Evolutionary conservation across 331 rosid genomes (phyloP).

Genomic region (Acacia pycnantha): DNA sequence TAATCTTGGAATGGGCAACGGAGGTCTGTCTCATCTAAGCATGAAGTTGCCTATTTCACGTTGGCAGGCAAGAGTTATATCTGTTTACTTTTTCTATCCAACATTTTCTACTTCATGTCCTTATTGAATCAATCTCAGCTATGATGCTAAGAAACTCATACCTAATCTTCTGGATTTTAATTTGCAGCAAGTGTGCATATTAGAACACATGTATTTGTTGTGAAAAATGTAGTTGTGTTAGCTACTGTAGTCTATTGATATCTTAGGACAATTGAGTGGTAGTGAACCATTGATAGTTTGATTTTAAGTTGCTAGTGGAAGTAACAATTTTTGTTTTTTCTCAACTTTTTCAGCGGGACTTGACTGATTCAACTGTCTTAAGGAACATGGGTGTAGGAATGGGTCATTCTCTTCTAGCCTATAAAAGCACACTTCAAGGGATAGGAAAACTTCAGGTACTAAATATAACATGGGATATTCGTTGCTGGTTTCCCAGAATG

Average conservation of each 20-base stretch:
- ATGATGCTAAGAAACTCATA: constrained; percentile 4
- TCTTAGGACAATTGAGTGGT: constrained; percentile 2
- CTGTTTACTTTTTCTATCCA: constrained; percentile 6
- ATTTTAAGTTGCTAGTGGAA: constrained; percentile 4
- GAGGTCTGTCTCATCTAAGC: constrained; percentile 69
- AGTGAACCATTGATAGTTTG: constrained; percentile 12
- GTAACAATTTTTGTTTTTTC: not conserved
- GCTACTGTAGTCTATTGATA: constrained; percentile 5
- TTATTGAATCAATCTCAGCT: constrained; percentile 19
- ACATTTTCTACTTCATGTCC: not conserved
- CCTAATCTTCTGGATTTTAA: constrained; percentile 13
- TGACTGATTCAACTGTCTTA: constrained; percentile 88
- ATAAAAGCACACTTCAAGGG: constrained; percentile 76
- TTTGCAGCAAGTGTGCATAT: not conserved
- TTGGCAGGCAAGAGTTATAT: constrained; percentile 61
- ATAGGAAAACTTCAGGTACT: constrained; percentile 79
- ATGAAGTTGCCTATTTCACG: constrained; percentile 86
- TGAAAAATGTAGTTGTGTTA: not conserved
- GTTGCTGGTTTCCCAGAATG: not conserved
- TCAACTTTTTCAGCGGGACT: constrained; percentile 59
- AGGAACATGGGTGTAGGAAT: constrained; percentile 80
- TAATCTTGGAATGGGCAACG: constrained; percentile 83
- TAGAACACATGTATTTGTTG: not conserved
- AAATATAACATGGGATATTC: not conserved
- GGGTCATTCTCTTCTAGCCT: constrained; percentile 82